Percentiles rank a stretch among this genome's conserved stretches.
phyloP scores from a whole-genome alignment of 1,284 basidiomycete genomes.

The Kwoniella shivajii region DNA sequence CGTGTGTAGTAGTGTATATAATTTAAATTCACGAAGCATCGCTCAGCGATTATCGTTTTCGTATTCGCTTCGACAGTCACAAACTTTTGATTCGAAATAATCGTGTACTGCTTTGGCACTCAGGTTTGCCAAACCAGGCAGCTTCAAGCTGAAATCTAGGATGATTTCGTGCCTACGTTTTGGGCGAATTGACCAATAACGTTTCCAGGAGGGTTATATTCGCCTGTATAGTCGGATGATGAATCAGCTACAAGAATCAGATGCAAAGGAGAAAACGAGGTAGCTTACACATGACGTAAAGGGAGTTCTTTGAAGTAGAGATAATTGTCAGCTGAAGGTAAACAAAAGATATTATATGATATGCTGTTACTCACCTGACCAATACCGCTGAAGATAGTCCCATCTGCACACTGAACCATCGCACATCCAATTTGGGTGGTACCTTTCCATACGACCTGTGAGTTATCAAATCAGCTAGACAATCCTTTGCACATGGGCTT shows the following conservation, averaged over 20 bases:
- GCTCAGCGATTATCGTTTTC: no score
- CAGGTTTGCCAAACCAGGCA: no score
- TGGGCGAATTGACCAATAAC: conserved; percentile 18
- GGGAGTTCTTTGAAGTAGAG: not conserved
- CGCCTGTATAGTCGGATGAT: conserved; percentile 13
- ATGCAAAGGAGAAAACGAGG: not conserved
- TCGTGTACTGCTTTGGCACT: no score
- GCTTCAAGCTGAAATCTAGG: not conserved
- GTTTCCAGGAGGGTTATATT: conserved; percentile 36
- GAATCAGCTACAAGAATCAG: not conserved
- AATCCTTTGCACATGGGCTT: not conserved
- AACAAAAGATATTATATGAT: not conserved
- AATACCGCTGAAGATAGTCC: conserved; percentile 26
- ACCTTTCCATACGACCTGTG: conserved; percentile 48
- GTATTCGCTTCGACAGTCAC: no score
- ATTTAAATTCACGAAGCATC: no score
- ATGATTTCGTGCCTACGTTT: conserved; percentile 22
- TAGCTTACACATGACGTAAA: conserved; percentile 21
- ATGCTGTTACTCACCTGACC: conserved; percentile 14
- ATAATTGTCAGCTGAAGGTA: not conserved
- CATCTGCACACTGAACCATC: conserved; percentile 24
- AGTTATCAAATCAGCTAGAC: not conserved
- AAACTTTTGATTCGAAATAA: no score
- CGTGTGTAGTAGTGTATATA: no score
- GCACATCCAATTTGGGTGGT: conserved; percentile 47